Base-by-base conservation (phyloP, 2,329 filamentous ascomycete species). In the Xylaria sp. region DNA sequence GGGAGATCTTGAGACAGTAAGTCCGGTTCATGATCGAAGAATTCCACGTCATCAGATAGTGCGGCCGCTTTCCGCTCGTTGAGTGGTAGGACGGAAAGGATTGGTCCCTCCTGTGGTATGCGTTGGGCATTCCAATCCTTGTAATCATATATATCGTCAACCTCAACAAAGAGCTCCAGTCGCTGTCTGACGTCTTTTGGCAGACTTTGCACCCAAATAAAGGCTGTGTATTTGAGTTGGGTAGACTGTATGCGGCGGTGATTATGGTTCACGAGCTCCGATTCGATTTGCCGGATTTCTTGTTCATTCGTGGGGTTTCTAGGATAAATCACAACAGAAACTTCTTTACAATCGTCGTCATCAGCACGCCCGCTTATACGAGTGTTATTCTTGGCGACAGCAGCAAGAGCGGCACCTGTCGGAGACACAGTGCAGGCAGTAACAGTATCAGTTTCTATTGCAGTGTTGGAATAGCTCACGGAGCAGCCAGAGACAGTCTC, bases 401-500 rank as follows among this genome's bases (percentile, higher is more conserved):
- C 15, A 4, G 2, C 38, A 42, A 17, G 12, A n/a, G n/a, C 3
- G 38, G 15, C 4, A 7, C 5, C 38, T 42, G 50, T 53, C 7
- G 50, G 37, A 2, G 31, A 53, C 28, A 40, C 37, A 5, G 50
- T 53, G 31, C 50, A 53, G 3, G 50, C 31, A 15, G 15, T 17
- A 31, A 56, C 15, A 19, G 31, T 47, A 3, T 17, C 28, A 0
- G 53, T 56, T 2, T 47, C 42, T 31, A n/a, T 15, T 37, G 17
- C 8, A 2, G 53, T 47, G 7, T 14, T 47, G 8, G 42, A 47
- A 35, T 47, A 38, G 19, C 43, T 40, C 2, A 43, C 53, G 19
- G 28, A 46, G 35, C 43, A 56, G 11, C 53, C 53, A 15, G 53
- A 23, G n/a, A 56, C 45, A 9, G 53, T 14, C 15, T 56, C 53